phyloP scores from a whole-genome alignment of 768 basidiomycete genomes.

The Agrocybe chaxingu region DNA sequence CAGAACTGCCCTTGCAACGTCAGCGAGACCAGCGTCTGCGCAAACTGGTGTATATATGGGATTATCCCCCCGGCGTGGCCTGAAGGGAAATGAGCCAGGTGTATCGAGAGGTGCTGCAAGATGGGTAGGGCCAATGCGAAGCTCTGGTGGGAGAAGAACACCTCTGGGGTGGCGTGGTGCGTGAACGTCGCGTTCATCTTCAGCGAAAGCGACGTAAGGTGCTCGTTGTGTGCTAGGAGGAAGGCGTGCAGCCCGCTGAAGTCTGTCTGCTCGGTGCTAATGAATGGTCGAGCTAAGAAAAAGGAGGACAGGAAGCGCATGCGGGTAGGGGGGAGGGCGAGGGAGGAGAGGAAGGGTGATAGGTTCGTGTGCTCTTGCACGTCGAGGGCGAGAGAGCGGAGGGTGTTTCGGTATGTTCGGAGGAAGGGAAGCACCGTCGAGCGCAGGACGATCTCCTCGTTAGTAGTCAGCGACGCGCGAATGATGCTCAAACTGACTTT shows the following conservation, averaged over 20 bases:
- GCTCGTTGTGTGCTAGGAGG: conserved; percentile 14
- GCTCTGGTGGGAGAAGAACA: conserved; percentile 11
- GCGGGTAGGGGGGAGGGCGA: conserved; percentile 3
- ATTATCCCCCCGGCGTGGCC: conserved; percentile 3
- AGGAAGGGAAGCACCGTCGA: conserved; percentile 21
- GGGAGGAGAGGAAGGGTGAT: conserved; percentile 10
- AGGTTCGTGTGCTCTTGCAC: conserved; percentile 14
- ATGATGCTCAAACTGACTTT: conserved; percentile 14
- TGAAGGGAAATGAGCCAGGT: conserved; percentile 4
- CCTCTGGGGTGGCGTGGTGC: conserved; percentile 1
- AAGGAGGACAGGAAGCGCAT: conserved; percentile 17
- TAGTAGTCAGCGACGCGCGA: conserved; percentile 13
- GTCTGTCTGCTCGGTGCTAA: conserved; percentile 11
- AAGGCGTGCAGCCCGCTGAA: conserved; percentile 18
- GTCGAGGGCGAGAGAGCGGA: conserved; percentile 13
- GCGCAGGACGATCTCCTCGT: conserved; percentile 7
- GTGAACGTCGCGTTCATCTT: background rate
- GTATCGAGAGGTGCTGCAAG: conserved; percentile 6
- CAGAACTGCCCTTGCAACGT: background rate
- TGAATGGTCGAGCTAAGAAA: conserved; percentile 13
- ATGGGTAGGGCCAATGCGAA: conserved; percentile 8
- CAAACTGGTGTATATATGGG: conserved; percentile 9
- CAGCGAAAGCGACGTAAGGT: conserved; percentile 14
- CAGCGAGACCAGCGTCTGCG: conserved; percentile 7
- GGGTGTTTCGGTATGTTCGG: conserved; percentile 15